These are phyloP conservation scores for Paulownia fortunei DNA, from an alignment of 257 asterid species.

Conservation along the genomic window DNA sequence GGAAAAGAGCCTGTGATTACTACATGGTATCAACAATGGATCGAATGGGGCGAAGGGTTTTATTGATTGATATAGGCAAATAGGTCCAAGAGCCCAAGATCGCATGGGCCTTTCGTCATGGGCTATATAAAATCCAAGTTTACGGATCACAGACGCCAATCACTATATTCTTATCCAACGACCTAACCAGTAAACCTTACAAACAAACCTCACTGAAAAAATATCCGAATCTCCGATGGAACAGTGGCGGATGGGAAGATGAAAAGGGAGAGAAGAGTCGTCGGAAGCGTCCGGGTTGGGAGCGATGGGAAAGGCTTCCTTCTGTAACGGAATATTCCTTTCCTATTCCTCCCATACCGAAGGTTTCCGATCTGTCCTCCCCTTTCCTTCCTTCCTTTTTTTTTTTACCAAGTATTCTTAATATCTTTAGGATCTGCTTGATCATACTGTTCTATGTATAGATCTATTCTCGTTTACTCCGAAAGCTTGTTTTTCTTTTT, in stretches of 20 bases:
- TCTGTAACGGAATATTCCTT: conserved; percentile 18
- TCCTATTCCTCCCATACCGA: conserved; percentile 49
- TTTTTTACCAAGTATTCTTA: background rate
- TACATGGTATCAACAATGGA: too few relatives aligned
- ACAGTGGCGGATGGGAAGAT: background rate
- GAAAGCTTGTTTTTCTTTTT: background rate
- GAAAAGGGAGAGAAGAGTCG: conserved; percentile 30
- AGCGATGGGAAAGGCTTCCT: conserved; percentile 38
- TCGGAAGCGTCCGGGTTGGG: conserved; percentile 40
- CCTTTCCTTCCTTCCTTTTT: conserved; percentile 23
- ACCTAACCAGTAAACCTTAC: too few relatives aligned
- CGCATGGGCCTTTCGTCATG: too few relatives aligned
- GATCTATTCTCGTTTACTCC: background rate
- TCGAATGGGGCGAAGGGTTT: too few relatives aligned
- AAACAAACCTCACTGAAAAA: background rate
- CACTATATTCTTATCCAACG: background rate
- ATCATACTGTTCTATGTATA: background rate
- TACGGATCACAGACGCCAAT: too few relatives aligned
- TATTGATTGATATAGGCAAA: too few relatives aligned
- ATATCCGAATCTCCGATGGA: background rate
- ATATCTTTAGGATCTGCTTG: too few relatives aligned
- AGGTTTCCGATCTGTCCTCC: conserved; percentile 45
- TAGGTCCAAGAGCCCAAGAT: too few relatives aligned
- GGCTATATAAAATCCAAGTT: too few relatives aligned
- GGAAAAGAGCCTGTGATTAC: too few relatives aligned